A percentile compares a stretch with the other conserved stretches of the same genome.
These are phyloP conservation scores for Hyaloperonospora brassicae DNA, from an alignment of 352 stramenopile genomes.

Conservation along the genomic window DNA sequence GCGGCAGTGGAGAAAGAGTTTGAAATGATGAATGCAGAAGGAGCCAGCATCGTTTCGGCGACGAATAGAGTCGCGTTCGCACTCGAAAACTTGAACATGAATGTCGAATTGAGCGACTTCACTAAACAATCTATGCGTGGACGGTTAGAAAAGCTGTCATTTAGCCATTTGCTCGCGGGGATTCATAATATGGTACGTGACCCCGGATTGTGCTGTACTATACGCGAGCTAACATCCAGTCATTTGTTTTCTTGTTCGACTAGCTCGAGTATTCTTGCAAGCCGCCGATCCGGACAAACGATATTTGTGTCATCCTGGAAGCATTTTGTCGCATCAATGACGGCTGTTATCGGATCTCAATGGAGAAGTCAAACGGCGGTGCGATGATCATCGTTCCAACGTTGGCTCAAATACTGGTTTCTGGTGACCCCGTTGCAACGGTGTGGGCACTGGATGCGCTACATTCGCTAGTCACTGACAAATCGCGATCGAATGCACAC, in stretches of 20 bases:
- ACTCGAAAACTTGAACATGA: conserved; percentile 68
- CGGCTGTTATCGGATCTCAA: conserved; percentile 55
- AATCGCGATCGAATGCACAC: conserved; percentile 31
- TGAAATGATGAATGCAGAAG: conserved; percentile 44
- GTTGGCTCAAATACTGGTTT: conserved; percentile 40
- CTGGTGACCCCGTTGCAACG: conserved; percentile 41
- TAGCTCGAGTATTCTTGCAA: conserved; percentile 63
- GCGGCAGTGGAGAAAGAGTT: conserved; percentile 49
- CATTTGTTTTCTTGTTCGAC: neutral
- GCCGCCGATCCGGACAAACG: conserved; percentile 48
- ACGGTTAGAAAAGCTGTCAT: conserved; percentile 52
- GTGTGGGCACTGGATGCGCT: conserved; percentile 56
- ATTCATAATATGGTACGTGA: conserved; percentile 54
- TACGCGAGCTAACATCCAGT: neutral
- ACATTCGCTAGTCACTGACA: conserved; percentile 54
- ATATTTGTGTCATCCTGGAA: conserved; percentile 61
- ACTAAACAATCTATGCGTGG: conserved; percentile 31
- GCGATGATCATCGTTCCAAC: conserved; percentile 33
- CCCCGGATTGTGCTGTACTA: neutral
- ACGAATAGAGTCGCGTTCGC: conserved; percentile 63
- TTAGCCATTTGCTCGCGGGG: conserved; percentile 39
- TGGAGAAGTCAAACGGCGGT: conserved; percentile 38
- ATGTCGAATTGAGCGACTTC: conserved; percentile 60
- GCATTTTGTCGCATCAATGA: conserved; percentile 67
- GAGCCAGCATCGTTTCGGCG: conserved; percentile 27